Conservation (phyloP, 2,329 filamentous ascomycete species). For the Alternaria tenuissima region DNA sequence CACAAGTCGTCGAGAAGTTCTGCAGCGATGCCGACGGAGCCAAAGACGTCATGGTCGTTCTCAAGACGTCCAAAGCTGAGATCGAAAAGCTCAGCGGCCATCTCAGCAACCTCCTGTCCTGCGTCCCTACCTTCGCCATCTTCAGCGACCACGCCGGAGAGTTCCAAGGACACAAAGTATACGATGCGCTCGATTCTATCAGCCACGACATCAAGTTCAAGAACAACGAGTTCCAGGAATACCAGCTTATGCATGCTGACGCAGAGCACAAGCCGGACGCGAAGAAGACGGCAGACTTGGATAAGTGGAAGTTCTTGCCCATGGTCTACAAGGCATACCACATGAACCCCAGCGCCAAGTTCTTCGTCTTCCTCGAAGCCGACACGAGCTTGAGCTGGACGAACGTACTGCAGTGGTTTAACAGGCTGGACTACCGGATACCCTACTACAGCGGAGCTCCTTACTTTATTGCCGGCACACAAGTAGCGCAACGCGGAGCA, state of each 20-base stretch:
- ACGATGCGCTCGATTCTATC: conserved; percentile 61
- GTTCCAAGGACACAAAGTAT: conserved; percentile 59
- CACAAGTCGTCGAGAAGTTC: conserved; percentile 17
- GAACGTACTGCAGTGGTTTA: conserved; percentile 51
- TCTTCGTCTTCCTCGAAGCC: conserved; percentile 48
- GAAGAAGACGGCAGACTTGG: conserved; percentile 59
- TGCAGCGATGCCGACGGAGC: conserved; percentile 44
- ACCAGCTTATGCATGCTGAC: conserved; percentile 58
- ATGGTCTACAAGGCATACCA: conserved; percentile 61
- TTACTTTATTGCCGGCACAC: conserved; percentile 45
- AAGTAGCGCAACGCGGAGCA: conserved; percentile 54
- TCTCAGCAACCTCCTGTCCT: conserved; percentile 63
- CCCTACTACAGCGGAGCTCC: conserved; percentile 54
- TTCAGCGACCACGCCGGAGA: conserved; percentile 66
- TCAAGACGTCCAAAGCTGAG: conserved; percentile 68
- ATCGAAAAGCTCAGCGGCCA: conserved; percentile 64
- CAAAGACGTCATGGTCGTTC: conserved; percentile 63
- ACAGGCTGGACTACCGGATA: conserved; percentile 51
- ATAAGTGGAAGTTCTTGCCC: conserved; percentile 67
- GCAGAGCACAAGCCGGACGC: conserved; percentile 51
- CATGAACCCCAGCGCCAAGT: conserved; percentile 38
- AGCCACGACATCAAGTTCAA: conserved; percentile 39
- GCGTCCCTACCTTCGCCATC: conserved; percentile 64
- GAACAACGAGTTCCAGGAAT: conserved; percentile 61
- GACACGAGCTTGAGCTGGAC: conserved; percentile 49